Conservation (phyloP, 345 rosid species). For the Rhizophora mangle region DNA sequence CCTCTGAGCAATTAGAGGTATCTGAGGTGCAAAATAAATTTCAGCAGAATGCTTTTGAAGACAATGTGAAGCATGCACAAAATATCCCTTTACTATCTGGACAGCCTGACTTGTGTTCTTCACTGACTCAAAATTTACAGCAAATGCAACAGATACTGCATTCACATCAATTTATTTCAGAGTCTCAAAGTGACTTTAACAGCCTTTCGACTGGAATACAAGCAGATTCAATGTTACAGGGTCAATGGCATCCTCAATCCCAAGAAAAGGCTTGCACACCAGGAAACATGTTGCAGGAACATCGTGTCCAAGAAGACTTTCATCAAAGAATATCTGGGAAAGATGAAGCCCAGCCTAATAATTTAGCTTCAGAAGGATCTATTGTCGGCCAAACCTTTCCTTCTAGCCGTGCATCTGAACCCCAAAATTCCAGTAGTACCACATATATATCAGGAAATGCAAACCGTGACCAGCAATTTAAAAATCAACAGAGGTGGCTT, state of each 20-base stretch:
- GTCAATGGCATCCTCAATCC: slow-evolving; percentile 60
- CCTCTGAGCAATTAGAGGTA: slow-evolving; percentile 54
- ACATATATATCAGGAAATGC: slow-evolving; percentile 50
- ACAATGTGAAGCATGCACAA: slow-evolving; percentile 41
- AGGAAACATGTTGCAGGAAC: slow-evolving; percentile 53
- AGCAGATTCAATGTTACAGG: slow-evolving; percentile 49
- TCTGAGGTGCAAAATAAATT: slow-evolving; percentile 65
- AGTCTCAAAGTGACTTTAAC: slow-evolving; percentile 46
- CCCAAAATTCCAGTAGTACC: slow-evolving; percentile 41
- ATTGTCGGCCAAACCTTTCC: slow-evolving; percentile 40
- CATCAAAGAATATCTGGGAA: slow-evolving; percentile 62
- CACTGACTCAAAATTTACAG: slow-evolving; percentile 51
- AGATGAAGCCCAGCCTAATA: slow-evolving; percentile 78
- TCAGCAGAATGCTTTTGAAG: slow-evolving; percentile 58
- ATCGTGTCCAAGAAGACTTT: slow-evolving; percentile 73
- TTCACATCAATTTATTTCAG: slow-evolving; percentile 49
- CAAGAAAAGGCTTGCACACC: slow-evolving; percentile 48
- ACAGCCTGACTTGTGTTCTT: slow-evolving; percentile 42
- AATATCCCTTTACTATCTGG: slow-evolving; percentile 36
- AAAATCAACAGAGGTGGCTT: slow-evolving; percentile 82
- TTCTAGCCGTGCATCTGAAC: slow-evolving; percentile 44
- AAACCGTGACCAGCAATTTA: slow-evolving; percentile 53
- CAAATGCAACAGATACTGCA: slow-evolving; percentile 59
- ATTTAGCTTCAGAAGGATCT: slow-evolving; percentile 57
- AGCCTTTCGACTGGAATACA: slow-evolving; percentile 45